Percentiles rank a stretch among this genome's conserved stretches.
phyloP scores from a whole-genome alignment of 352 stramenopile genomes.

The Phytophthora uliginosa region DNA sequence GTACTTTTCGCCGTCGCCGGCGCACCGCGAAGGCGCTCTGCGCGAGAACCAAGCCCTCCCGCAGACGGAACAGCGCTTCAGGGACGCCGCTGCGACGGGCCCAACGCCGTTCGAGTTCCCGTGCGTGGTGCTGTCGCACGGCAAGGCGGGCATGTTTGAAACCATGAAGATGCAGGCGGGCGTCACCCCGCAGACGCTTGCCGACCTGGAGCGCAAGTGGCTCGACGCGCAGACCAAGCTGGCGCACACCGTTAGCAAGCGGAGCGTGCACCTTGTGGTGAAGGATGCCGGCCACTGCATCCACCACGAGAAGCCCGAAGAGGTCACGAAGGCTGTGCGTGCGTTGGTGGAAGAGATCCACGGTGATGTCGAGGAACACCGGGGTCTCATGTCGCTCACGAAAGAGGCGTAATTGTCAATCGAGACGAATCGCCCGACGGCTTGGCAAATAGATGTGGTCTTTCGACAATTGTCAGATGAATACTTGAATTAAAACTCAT shows the following conservation, averaged over 20 bases:
- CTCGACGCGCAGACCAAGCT: slow-evolving; percentile 66
- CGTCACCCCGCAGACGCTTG: slow-evolving; percentile 51
- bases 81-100: slow-evolving; percentile 29
- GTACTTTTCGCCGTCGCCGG: slow-evolving; percentile 72
- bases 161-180: slow-evolving; percentile 67
- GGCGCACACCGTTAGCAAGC: slow-evolving; percentile 51
- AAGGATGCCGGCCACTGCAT: slow-evolving; percentile 75
- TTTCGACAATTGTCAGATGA: background rate
- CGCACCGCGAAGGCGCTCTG: slow-evolving; percentile 65
- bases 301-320: slow-evolving; percentile 78
- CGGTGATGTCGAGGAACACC: slow-evolving; percentile 32
- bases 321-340: slow-evolving; percentile 61
- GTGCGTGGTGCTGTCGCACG: slow-evolving; percentile 80
- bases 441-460: background rate
- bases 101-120: slow-evolving; percentile 53
- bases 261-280: slow-evolving; percentile 60
- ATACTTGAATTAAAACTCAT: too few species aligned
- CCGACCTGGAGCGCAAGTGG: slow-evolving; percentile 74
- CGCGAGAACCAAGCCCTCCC: slow-evolving; percentile 69
- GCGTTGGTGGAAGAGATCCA: slow-evolving; percentile 63
- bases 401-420: slow-evolving; percentile 14
- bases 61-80: slow-evolving; percentile 71
- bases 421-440: background rate
- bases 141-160: slow-evolving; percentile 73
- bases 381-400: slow-evolving; percentile 38